These are phyloP conservation scores for Hypocreales sp. DNA, from an alignment of 2,329 filamentous ascomycete species.

Conservation along the genomic window DNA sequence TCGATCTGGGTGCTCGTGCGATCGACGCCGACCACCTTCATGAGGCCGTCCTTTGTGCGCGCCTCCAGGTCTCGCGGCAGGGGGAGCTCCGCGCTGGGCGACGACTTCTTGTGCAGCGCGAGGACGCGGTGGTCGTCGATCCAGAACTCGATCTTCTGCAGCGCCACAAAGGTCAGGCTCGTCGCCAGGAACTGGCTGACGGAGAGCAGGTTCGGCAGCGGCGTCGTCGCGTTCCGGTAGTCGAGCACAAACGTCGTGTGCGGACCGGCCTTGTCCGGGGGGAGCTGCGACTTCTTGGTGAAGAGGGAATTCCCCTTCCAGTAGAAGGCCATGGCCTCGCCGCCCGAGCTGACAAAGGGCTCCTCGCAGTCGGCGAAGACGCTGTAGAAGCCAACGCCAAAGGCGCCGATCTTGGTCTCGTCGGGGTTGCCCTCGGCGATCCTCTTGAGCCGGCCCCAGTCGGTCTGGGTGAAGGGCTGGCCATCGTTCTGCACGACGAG, in stretches of 20 bases:
- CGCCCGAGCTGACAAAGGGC: conserved; percentile 87
- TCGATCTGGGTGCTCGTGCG: conserved; percentile 86
- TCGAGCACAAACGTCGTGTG: conserved; percentile 91
- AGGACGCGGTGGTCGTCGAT: conserved; percentile 78
- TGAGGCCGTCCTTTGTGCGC: conserved; percentile 71
- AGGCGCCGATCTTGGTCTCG: conserved; percentile 97
- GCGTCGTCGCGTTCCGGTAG: conserved; percentile 77
- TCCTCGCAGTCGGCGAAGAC: conserved; percentile 98
- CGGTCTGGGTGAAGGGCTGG: conserved; percentile 70
- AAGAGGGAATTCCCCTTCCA: conserved; percentile 99
- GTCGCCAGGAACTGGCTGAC: conserved; percentile 87
- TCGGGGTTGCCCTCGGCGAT: conserved; percentile 99
- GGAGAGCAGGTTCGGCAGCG: conserved; percentile 71
- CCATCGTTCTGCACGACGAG: conserved; percentile 92
- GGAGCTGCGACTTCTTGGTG: conserved; percentile 68
- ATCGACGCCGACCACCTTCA: conserved; percentile 71
- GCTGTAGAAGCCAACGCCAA: conserved; percentile 96
- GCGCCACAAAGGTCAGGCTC: conserved; percentile 85
- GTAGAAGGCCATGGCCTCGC: conserved; percentile 94
- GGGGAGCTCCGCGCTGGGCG: conserved; percentile 54
- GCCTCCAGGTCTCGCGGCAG: conserved; percentile 71
- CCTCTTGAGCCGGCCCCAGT: conserved; percentile 86
- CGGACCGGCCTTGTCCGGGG: conserved; percentile 45
- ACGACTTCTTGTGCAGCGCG: conserved; percentile 68
- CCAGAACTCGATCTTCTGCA: conserved; percentile 78